Evolutionary conservation across 176 grass and related monocot species (phyloP).

Genomic region (Musa beccarii): DNA sequence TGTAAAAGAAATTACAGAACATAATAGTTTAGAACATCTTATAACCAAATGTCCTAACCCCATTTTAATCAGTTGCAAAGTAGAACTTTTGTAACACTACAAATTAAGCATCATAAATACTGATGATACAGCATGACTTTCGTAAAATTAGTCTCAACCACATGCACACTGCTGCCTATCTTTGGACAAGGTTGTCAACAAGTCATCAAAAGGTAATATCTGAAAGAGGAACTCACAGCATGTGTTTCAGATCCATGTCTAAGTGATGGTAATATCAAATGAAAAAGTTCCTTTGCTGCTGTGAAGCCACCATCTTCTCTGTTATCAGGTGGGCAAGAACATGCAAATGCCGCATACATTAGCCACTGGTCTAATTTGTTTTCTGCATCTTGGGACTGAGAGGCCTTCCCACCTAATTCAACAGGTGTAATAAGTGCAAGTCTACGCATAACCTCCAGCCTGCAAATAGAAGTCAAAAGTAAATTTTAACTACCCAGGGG

Average conservation of each 20-base stretch:
- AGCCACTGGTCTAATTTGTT: slow-evolving; percentile 92
- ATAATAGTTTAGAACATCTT: neutral
- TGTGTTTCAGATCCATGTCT: slow-evolving; percentile 90
- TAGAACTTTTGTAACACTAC: neutral
- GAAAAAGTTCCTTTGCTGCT: slow-evolving; percentile 81
- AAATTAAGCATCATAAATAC: neutral
- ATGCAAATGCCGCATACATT: slow-evolving; percentile 93
- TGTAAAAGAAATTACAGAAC: no score
- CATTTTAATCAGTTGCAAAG: neutral
- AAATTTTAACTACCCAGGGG: slow-evolving; percentile 2
- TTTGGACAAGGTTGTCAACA: slow-evolving; percentile 6
- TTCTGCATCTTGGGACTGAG: slow-evolving; percentile 73
- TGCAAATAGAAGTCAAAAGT: slow-evolving; percentile 14
- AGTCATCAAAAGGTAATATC: slow-evolving; percentile 19
- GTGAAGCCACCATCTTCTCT: slow-evolving; percentile 50
- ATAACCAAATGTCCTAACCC: neutral
- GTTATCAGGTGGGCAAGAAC: slow-evolving; percentile 68
- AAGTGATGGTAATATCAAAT: slow-evolving; percentile 84
- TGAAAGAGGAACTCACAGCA: slow-evolving; percentile 47
- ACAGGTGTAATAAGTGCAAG: slow-evolving; percentile 81
- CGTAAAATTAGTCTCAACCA: neutral
- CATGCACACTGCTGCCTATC: neutral
- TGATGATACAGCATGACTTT: neutral
- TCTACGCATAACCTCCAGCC: slow-evolving; percentile 71
- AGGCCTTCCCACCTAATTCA: slow-evolving; percentile 82